Conservation (phyloP, 2,329 filamentous ascomycete species). For the Graphilbum fragrans region DNA sequence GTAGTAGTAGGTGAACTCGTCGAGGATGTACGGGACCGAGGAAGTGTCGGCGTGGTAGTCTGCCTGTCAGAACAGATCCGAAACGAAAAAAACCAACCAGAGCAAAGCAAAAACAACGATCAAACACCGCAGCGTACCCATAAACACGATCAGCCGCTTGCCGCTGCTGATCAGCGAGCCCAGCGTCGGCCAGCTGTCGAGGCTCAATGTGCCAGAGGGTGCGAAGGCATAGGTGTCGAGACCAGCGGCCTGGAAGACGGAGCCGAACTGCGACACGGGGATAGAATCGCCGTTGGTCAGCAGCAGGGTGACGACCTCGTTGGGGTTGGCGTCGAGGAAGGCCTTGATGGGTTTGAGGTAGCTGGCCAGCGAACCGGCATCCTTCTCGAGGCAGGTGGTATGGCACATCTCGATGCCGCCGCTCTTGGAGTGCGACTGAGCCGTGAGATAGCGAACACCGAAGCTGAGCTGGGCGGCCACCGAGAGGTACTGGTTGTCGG, state of each 20-base stretch:
- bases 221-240: constrained; percentile 45
- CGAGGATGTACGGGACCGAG: constrained; percentile 48
- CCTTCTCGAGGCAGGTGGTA: constrained; percentile 45
- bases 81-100: neutral
- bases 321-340: constrained; percentile 45
- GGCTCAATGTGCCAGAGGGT: constrained; percentile 26
- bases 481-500: constrained; percentile 48
- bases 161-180: constrained; percentile 48
- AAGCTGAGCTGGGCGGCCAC: constrained; percentile 45
- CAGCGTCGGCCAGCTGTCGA: constrained; percentile 57
- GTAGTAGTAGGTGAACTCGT: constrained; percentile 49
- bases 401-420: constrained; percentile 50
- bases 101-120: constrained; percentile 9
- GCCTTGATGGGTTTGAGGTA: constrained; percentile 46
- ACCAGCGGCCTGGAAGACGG: constrained; percentile 40
- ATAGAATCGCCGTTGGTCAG: constrained; percentile 51
- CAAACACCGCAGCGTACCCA: constrained; percentile 40
- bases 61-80: constrained; percentile 20
- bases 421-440: constrained; percentile 45
- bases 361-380: constrained; percentile 41
- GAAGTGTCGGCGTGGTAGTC: constrained; percentile 44
- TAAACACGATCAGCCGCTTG: constrained; percentile 58
- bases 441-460: constrained; percentile 53
- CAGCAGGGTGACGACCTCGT: constrained; percentile 52
- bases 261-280: constrained; percentile 39